phyloP scores from a whole-genome alignment of 2,329 filamentous ascomycete genomes.

The Pseudogymnoascus sp. region DNA sequence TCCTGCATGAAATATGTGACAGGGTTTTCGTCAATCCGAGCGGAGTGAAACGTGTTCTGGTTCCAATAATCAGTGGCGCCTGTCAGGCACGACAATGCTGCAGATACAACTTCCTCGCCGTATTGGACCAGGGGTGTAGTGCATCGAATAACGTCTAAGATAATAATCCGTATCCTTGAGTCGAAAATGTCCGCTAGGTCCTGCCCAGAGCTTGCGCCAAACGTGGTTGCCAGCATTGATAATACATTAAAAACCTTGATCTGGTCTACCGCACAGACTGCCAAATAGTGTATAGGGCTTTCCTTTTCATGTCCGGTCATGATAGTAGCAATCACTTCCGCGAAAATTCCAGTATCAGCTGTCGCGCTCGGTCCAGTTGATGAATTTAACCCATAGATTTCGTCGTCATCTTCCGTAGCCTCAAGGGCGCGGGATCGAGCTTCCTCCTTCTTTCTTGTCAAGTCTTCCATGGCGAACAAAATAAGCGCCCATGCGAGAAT shows the following conservation, averaged over 20 bases:
- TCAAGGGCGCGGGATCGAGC: conserved; percentile 21
- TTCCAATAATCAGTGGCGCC: conserved; percentile 28
- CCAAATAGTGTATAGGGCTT: conserved; percentile 41
- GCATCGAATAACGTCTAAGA: conserved; percentile 30
- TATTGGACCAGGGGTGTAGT: conserved; percentile 29
- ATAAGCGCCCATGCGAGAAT: conserved; percentile 78
- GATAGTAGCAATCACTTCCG: conserved; percentile 41
- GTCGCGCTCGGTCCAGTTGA: conserved; percentile 1
- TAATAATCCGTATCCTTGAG: conserved; percentile 29
- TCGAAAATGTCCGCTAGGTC: conserved; percentile 21
- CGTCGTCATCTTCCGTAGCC: background rate
- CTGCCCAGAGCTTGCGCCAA: conserved; percentile 35
- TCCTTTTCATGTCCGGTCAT: conserved; percentile 28
- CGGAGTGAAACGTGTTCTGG: background rate
- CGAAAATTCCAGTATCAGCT: conserved; percentile 29
- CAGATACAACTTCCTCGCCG: conserved; percentile 29
- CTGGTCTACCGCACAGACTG: conserved; percentile 38
- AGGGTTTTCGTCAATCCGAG: conserved; percentile 22
- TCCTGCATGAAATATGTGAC: conserved; percentile 44
- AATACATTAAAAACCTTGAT: conserved; percentile 44
- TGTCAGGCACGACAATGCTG: conserved; percentile 25
- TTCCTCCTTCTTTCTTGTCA: conserved; percentile 56
- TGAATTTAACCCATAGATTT: conserved; percentile 16
- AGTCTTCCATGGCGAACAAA: conserved; percentile 60
- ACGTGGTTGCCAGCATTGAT: conserved; percentile 35